Base-by-base conservation (phyloP, 805 yeast genomes). In the Candida vaughaniae region DNA sequence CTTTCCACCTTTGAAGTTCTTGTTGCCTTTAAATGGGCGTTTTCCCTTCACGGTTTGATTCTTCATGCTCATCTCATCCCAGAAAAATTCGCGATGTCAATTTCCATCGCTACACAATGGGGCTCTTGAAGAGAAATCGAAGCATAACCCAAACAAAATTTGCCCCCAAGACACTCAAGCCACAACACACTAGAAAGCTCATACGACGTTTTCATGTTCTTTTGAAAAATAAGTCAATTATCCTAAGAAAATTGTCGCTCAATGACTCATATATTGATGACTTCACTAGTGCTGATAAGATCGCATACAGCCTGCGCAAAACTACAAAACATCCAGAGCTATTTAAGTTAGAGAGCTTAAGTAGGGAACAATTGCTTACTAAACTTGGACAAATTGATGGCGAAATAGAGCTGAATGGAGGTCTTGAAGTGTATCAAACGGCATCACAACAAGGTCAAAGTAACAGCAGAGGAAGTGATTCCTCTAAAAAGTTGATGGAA, bases 401-500 rank as follows among this genome's bases (percentile, higher is more conserved):
- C 3, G 89, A 85, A 51, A 71, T 84, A 3, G 65, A 65, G 6
- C 69, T 64, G 28, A 66, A 80, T 29, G 97, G 96, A 0, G 97
- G 96, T 0, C 56, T 91, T 2, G 72, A 78, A 33, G 75, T 77
- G 8, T 91, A 91, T 56, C 99, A 91, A 53, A 60, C 71, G 15
- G 98, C 98, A 0, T 86, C 96, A 2, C 75, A 84, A 1, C 77
- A 79, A 34, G 99, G 99, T 0, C 99, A 91, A 51, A 76, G 78
- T 40, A 55, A 60, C 0, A 71, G 72, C 31, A 58, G 98, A 44
- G 98, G 99, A 0, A 95, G 96, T 1, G 99, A 91, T 54, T 87
- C 96, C 0, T 88, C 96, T 2, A 85, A 82, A 47, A 69, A 80
- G 50, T 63, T 91, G 30, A 72, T 87, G n/a, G 75, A 79, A 38